Base-by-base conservation (phyloP, 1,284 basidiomycete species). In the Inonotus obliquus region DNA sequence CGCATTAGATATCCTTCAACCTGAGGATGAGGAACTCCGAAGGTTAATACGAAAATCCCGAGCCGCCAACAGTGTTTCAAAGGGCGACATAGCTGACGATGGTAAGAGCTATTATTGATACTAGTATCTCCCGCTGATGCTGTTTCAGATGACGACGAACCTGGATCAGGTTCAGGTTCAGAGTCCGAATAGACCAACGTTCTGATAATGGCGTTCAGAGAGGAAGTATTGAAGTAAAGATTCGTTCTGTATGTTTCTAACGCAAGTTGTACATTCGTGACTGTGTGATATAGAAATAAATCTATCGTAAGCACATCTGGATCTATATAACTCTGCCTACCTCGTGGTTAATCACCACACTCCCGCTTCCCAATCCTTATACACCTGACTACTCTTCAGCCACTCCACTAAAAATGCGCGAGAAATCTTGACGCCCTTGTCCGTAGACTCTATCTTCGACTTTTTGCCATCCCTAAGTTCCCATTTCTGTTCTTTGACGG, bases 401-500 rank as follows among this genome's bases (percentile, higher is more conserved):
- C 91, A 95, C 47, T 79, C 74, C 23, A 92, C 79, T 54, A 96
- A 79, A 65, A 89, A 85, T 3, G 76, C 77, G 49, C 92, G 79
- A 70, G 80, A 80, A 48, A 96, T 83, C 70, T 85, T 81, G 61
- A 66, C 65, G 1, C 70, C 71, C 7, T 77, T 78, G n/a, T 86
- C 88, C 39, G 73, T 72, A 58, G 76, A 84, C 77, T 82, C 84
- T 66, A 83, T 81, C 78, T 87, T 94, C 67, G 69, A 81, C 79
- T 86, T 92, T 78, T 81, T 82, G 68, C 85, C 89, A 61, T 85
- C 86, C 48, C 84, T 82, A 66, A 88, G 78, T 73, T 88, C 86
- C 83, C 94, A 94, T 61, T 81, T 82, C 75, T 99, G 96, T 72
- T 95, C 88, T 79, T 98, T 98, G 66, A 99, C 92, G 21, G 89